These are phyloP conservation scores for Colletotrichum nymphaeae DNA, from an alignment of 2,329 filamentous ascomycete genomes.

Conservation along the genomic window DNA sequence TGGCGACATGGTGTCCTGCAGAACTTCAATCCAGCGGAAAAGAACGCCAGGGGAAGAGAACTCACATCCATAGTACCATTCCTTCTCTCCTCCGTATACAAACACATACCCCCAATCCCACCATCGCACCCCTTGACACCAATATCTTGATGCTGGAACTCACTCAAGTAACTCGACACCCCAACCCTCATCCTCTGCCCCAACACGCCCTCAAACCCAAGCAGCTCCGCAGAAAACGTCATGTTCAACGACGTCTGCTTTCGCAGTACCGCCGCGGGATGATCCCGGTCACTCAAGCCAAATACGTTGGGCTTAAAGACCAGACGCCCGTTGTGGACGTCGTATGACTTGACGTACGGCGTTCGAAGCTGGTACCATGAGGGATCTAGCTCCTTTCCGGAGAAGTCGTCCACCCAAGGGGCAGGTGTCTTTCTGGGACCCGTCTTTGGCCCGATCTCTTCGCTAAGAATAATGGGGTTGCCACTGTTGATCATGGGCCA, in stretches of 20 bases:
- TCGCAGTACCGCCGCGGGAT: constrained; percentile 41
- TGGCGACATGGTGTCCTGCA: too few relatives aligned
- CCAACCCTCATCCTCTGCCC: constrained; percentile 39
- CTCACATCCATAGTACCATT: constrained; percentile 26
- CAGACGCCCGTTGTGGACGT: constrained; percentile 36
- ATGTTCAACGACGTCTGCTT: constrained; percentile 45
- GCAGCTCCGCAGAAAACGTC: constrained; percentile 41
- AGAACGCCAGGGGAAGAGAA: too few relatives aligned
- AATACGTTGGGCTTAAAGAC: constrained; percentile 45
- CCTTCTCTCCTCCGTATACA: constrained; percentile 17
- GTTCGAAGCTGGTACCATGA: constrained; percentile 33
- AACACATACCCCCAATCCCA: constrained; percentile 34
- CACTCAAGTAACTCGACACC: constrained; percentile 41
- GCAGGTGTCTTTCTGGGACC: not conserved
- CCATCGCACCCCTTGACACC: constrained; percentile 40
- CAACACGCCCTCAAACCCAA: constrained; percentile 29
- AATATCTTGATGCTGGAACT: constrained; percentile 41
- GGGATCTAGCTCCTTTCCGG: not conserved
- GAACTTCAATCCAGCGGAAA: too few relatives aligned
- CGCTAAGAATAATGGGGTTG: constrained; percentile 17
- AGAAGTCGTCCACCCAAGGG: constrained; percentile 19
- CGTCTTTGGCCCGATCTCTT: constrained; percentile 5
- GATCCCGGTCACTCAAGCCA: constrained; percentile 42
- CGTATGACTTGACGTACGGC: constrained; percentile 17
- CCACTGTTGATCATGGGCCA: constrained; percentile 39